Evolutionary conservation across 805 yeast genomes (phyloP).

Genomic region (Nakazawaea anatomiae): DNA sequence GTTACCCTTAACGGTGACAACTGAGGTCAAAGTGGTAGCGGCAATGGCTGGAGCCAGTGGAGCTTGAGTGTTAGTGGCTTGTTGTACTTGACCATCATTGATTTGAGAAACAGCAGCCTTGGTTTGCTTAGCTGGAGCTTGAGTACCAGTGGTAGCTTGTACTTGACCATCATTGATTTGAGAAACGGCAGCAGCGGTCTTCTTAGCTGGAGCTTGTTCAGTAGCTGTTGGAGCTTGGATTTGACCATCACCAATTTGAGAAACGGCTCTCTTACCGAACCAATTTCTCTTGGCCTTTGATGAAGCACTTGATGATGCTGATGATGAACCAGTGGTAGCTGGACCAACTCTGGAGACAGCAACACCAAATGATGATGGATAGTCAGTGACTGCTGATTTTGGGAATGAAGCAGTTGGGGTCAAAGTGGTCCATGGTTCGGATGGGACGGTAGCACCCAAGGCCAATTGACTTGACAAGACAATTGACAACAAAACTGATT

Average conservation of each 20-base stretch:
- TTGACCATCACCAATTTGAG: constrained; percentile 45
- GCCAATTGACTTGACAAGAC: constrained; percentile 36
- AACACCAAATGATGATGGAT: constrained; percentile 57
- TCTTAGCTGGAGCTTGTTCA: constrained; percentile 2
- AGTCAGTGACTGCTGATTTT: constrained; percentile 50
- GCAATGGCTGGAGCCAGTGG: constrained; percentile 24
- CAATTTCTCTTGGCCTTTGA: constrained; percentile 25
- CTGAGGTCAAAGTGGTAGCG: constrained; percentile 24
- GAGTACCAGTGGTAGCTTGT: constrained; percentile 28
- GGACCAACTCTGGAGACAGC: constrained; percentile 19
- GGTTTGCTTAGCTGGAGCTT: constrained; percentile 16
- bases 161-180: constrained; percentile 43
- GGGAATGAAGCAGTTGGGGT: constrained; percentile 51
- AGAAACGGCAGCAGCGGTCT: constrained; percentile 25
- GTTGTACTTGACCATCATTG: constrained; percentile 40
- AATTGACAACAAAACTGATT: constrained; percentile 23
- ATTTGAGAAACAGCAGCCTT: constrained; percentile 38
- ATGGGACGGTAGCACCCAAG: constrained; percentile 47
- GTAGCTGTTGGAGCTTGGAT: constrained; percentile 29
- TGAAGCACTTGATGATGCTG: constrained; percentile 19
- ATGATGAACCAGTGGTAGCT: constrained; percentile 19
- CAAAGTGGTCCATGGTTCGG: constrained; percentile 61
- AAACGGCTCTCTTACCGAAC: constrained; percentile 27
- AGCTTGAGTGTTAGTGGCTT: constrained; percentile 24
- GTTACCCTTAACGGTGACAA: constrained; percentile 38